Evolutionary conservation across 805 yeast genomes (phyloP).

Genomic region (Maudiozyma saulgeensis): DNA sequence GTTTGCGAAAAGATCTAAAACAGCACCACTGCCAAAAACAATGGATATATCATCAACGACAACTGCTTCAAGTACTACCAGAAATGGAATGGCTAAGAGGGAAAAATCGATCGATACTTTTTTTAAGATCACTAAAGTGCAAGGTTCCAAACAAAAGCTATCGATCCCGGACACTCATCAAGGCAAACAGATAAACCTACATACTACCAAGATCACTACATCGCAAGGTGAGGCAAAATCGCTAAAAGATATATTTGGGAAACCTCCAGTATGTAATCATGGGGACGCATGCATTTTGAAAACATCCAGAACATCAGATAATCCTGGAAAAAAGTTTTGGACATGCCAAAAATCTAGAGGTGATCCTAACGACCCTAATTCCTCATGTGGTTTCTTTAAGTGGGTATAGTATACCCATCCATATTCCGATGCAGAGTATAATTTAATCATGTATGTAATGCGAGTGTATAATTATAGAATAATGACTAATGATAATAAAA

Average conservation of each 20-base stretch:
- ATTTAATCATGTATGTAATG: not conserved
- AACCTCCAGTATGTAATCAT: conserved; percentile 41
- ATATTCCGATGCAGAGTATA: not conserved
- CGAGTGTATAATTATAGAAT: not conserved
- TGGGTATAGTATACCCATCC: conserved; percentile 32
- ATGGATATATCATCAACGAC: not conserved
- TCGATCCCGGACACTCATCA: not conserved
- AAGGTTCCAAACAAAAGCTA: not conserved
- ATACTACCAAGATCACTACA: not conserved
- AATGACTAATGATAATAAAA: not conserved
- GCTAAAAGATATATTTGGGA: conserved; percentile 17
- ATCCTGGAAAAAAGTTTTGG: conserved; percentile 47
- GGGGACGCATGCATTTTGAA: conserved; percentile 37
- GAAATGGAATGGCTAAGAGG: conserved; percentile 1
- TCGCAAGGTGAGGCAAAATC: not conserved
- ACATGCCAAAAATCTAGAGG: conserved; percentile 36
- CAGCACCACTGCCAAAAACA: not conserved
- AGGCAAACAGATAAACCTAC: not conserved
- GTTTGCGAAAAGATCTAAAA: conserved; percentile 20
- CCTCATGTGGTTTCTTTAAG: conserved; percentile 45
- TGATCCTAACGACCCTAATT: conserved; percentile 19
- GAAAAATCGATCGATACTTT: conserved; percentile 8
- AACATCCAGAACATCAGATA: conserved; percentile 35
- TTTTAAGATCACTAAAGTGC: conserved; percentile 1
- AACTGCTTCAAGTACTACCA: not conserved